These are phyloP conservation scores for Pelargonium australe DNA, from an alignment of 441 rosid genomes.

Conservation along the genomic window DNA sequence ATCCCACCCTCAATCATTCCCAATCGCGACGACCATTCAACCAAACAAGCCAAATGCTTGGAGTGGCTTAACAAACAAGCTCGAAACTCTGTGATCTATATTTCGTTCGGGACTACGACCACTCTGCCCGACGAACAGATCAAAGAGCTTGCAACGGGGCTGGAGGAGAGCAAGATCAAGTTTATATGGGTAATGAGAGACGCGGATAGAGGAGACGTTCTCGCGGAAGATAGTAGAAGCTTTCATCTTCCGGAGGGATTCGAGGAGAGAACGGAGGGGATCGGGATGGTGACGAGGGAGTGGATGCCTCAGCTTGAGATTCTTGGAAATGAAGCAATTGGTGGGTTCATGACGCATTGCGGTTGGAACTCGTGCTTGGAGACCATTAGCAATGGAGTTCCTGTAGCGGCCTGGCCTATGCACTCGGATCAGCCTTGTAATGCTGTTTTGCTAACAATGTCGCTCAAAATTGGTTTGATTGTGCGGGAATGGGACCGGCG, in stretches of 20 bases:
- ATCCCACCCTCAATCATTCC: slow-evolving; percentile 6
- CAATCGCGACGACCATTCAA: background rate
- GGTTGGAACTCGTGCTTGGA: slow-evolving; percentile 72
- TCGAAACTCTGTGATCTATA: slow-evolving; percentile 36
- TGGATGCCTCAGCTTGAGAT: slow-evolving; percentile 61
- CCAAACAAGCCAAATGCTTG: slow-evolving; percentile 19
- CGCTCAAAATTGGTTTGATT: slow-evolving; percentile 33
- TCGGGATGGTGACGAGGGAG: slow-evolving; percentile 39
- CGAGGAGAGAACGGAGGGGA: slow-evolving; percentile 30
- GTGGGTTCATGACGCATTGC: slow-evolving; percentile 57
- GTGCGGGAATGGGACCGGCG: slow-evolving; percentile 22
- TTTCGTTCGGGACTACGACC: slow-evolving; percentile 51
- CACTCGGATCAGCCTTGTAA: slow-evolving; percentile 61
- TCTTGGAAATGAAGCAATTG: slow-evolving; percentile 37
- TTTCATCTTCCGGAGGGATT: slow-evolving; percentile 34
- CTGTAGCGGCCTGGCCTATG: slow-evolving; percentile 54
- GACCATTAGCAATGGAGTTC: slow-evolving; percentile 52
- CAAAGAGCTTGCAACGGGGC: slow-evolving; percentile 35
- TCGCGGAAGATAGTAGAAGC: slow-evolving; percentile 18
- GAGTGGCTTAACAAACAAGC: slow-evolving; percentile 51
- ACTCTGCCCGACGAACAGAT: slow-evolving; percentile 35
- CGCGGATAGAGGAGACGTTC: slow-evolving; percentile 46
- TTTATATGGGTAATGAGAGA: slow-evolving; percentile 59
- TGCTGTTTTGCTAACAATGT: slow-evolving; percentile 29
- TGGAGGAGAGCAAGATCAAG: slow-evolving; percentile 39